These are phyloP conservation scores for Mortierella alpina DNA, from an alignment of 192 early-diverging fungal genomes.

Conservation along the genomic window DNA sequence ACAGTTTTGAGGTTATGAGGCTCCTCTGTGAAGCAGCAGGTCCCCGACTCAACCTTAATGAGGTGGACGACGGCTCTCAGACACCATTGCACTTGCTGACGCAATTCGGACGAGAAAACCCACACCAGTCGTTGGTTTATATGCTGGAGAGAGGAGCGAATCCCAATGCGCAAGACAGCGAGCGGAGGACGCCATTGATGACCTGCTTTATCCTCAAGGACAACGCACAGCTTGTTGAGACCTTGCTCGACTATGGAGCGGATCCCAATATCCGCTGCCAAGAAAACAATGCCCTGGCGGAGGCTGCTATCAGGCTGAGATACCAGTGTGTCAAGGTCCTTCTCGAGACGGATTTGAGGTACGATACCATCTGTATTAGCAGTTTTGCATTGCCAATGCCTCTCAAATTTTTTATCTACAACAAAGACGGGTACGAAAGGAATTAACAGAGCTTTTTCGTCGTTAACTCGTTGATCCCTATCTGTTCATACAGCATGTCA, in stretches of 20 bases:
- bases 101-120: conserved; percentile 24
- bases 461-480: not conserved
- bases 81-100: conserved; percentile 46
- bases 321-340: conserved; percentile 50
- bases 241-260: conserved; percentile 41
- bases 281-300: conserved; percentile 48
- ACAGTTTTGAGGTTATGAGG: conserved; percentile 39
- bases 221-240: conserved; percentile 37
- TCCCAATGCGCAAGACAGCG: conserved; percentile 42
- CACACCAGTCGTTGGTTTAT: conserved; percentile 17
- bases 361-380: not conserved
- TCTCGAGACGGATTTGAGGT: conserved; percentile 49
- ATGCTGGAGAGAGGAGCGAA: conserved; percentile 44
- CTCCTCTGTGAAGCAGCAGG: conserved; percentile 38
- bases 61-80: conserved; percentile 40
- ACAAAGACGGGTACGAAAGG: not conserved
- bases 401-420: not conserved
- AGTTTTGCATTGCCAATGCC: not conserved
- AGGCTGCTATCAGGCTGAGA: conserved; percentile 37
- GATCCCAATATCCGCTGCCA: conserved; percentile 44
- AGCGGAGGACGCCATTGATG: conserved; percentile 42
- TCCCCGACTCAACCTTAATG: conserved; percentile 29
- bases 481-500: conserved; percentile 29
- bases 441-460: not conserved
- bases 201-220: conserved; percentile 40